phyloP scores from a whole-genome alignment of 2,329 filamentous ascomycete genomes.

The Exophiala aquamarina region DNA sequence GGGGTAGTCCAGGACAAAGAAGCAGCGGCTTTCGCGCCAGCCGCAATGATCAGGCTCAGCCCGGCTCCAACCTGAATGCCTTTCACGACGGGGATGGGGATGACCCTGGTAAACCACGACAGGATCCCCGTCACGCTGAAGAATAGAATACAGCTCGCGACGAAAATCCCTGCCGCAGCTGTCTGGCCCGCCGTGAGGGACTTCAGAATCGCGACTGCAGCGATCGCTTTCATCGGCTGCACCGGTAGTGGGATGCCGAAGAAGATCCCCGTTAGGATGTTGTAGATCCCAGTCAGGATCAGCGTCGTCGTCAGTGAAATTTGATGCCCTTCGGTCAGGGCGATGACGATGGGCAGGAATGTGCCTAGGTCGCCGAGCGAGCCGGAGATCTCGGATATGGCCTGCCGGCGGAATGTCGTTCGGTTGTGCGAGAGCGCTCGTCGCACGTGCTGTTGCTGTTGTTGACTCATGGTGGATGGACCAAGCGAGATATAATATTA shows the following conservation, averaged over 20 bases:
- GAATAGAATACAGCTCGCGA: conserved; percentile 69
- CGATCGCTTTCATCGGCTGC: conserved; percentile 88
- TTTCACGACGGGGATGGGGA: conserved; percentile 86
- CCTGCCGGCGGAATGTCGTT: conserved; percentile 54
- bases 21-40: conserved; percentile 66
- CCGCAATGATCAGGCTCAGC: conserved; percentile 75
- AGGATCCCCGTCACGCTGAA: conserved; percentile 80
- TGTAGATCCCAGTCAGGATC: conserved; percentile 84
- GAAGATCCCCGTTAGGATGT: conserved; percentile 74
- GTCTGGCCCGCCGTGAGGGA: conserved; percentile 68
- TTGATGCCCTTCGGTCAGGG: conserved; percentile 73
- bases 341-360: conserved; percentile 83
- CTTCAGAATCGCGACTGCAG: conserved; percentile 78
- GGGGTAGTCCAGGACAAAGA: conserved; percentile 68
- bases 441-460: conserved; percentile 2
- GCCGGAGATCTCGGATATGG: conserved; percentile 78
- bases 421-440: conserved; percentile 49
- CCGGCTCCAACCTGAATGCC: conserved; percentile 94
- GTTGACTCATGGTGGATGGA: too few species aligned
- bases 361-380: conserved; percentile 88
- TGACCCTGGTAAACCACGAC: conserved; percentile 67
- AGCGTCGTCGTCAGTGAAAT: conserved; percentile 80
- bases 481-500: too few species aligned
- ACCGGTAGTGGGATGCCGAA: conserved; percentile 91
- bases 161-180: conserved; percentile 79